Percentiles rank a stretch among this genome's conserved stretches.
Evolutionary conservation across 1,284 basidiomycete species (phyloP).

Genomic region (Erythrobasidium hasegawianum): DNA sequence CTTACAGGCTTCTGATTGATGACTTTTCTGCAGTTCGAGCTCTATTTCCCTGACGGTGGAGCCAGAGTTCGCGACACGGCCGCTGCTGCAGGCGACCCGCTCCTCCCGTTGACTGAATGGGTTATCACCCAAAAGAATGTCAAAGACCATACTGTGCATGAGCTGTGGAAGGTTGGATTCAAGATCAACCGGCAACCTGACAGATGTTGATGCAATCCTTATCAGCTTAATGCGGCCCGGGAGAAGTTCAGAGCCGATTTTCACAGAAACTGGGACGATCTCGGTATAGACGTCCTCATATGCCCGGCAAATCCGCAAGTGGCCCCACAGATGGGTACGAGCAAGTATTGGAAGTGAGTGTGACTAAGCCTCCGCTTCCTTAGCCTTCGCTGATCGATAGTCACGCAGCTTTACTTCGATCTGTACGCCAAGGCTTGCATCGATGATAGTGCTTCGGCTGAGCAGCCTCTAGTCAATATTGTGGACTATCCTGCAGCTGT

Average conservation of each 20-base stretch:
- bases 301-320: conserved; percentile 47
- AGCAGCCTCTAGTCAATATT: conserved; percentile 39
- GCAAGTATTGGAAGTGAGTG: conserved; percentile 45
- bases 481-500: conserved; percentile 65
- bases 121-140: conserved; percentile 37
- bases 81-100: conserved; percentile 44
- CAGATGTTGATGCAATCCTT: not conserved
- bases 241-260: conserved; percentile 45
- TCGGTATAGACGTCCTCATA: conserved; percentile 47
- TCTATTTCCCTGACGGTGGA: conserved; percentile 49
- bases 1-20: too few species aligned
- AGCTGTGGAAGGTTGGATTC: conserved; percentile 44
- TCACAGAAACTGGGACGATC: conserved; percentile 40
- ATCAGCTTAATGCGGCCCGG: conserved; percentile 44
- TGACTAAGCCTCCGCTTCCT: conserved; percentile 44
- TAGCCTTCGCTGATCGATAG: not conserved
- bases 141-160: conserved; percentile 39
- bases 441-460: too few species aligned
- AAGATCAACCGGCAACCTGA: not conserved
- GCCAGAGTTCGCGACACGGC: conserved; percentile 40
- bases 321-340: conserved; percentile 46
- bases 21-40: not conserved
- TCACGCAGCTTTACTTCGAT: not conserved
- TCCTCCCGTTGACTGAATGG: conserved; percentile 47
- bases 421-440: too few species aligned